Conservation (phyloP, 345 rosid genomes). For the Eucalyptus lansdowneana region DNA sequence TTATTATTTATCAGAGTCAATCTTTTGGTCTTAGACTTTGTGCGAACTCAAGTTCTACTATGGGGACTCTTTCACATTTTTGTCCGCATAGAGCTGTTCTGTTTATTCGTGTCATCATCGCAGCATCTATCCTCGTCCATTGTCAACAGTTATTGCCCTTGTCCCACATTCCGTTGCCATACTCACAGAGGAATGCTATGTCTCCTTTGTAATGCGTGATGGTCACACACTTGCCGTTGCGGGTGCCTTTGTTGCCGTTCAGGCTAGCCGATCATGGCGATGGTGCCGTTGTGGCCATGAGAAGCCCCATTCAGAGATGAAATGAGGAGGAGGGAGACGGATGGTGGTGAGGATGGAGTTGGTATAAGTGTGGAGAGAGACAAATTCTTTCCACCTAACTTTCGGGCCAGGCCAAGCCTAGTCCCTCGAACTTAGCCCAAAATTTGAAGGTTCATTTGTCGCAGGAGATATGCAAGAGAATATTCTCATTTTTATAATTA, state of each 20-base stretch:
- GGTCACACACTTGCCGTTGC: neutral
- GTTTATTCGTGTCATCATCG: neutral
- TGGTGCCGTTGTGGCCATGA: neutral
- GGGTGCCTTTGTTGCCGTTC: neutral
- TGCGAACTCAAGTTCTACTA: too few relatives aligned
- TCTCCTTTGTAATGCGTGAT: neutral
- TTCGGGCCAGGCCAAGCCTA: neutral
- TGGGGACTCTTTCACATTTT: neutral
- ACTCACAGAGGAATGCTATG: neutral
- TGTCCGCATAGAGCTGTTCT: neutral
- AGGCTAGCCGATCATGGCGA: neutral
- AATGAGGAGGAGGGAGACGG: neutral
- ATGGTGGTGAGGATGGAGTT: neutral
- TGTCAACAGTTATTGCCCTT: neutral
- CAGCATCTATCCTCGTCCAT: neutral
- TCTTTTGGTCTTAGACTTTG: too few relatives aligned
- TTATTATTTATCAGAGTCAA: too few relatives aligned
- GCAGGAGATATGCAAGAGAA: neutral
- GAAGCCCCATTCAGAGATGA: neutral
- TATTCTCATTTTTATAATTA: neutral
- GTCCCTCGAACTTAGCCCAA: neutral
- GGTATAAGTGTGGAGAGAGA: neutral
- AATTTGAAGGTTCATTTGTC: neutral
- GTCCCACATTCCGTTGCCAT: neutral
- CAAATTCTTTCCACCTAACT: neutral